Evolutionary conservation across 2,329 filamentous ascomycete genomes (phyloP), one percentile per base, ranked within the genome.

Genomic region (Furcasterigmium furcatum): DNA sequence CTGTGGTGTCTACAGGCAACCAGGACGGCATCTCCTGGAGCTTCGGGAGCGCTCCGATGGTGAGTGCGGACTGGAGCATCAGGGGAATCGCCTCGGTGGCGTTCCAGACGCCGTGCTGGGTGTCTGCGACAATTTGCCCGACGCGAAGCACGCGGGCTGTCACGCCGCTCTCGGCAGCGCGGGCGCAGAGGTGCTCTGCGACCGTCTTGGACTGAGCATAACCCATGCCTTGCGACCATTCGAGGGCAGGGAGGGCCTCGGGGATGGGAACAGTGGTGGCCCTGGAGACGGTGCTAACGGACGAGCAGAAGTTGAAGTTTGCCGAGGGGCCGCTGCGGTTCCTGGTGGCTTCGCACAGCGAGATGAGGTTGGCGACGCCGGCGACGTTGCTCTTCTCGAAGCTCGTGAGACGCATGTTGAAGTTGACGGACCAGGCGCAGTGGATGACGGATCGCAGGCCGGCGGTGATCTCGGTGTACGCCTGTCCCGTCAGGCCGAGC

Each of bases 371-470:
- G 2, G 58, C 56, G 2, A 71, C 64, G 1, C 71, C 73, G 3
- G 55, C 59, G 18, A 80, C 67, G 47, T 73, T 67, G 48, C 74
- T 62, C 7, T 61, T 54, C 40, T 77, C 76, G 49, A 80, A 80
- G 43, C 66, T 74, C 3, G 63, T 60, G 2, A 80, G 63, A 1
- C 63, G 62, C 51, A 79, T 67, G 55, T 77, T 79, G 63, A 81
- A 81, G 56, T 80, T 80, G 22, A 80, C 77, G 2, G 73, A 63
- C 76, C 76, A 79, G 0, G 76, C 74, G 49, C 66, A 66, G 60
- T 80, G 75, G 21, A 80, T 72, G 18, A 77, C 65, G 12, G 58
- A 56, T 0, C 67, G 67, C 2, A 79, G 54, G 2, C 61, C 46
- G 7, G 43, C 38, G 10, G 40, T 44, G 2, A 74, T 52, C 10